A percentile compares a stretch with the other conserved stretches of the same genome.
Evolutionary conservation across 73 alveolate genomes (phyloP).

Genomic region (Urostyla sp.): DNA sequence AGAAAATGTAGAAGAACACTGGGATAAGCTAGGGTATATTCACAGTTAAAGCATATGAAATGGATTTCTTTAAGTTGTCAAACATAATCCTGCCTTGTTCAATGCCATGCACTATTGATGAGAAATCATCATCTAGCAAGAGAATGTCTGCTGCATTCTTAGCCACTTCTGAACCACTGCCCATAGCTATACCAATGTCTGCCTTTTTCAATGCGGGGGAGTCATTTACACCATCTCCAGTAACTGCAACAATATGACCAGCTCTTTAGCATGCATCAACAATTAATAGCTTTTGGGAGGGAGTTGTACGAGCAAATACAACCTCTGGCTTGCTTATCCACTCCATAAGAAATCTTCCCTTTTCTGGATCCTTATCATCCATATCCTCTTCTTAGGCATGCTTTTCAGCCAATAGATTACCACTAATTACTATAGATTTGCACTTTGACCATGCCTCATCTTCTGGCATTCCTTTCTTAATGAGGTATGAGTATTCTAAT

Average conservation of each 20-base stretch:
- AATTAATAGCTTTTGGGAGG: conserved; percentile 89
- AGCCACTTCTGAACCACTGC: conserved; percentile 99
- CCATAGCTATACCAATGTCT: conserved; percentile 88
- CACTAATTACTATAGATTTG: conserved; percentile 84
- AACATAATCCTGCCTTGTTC: conserved; percentile 98
- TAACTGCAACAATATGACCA: conserved; percentile 91
- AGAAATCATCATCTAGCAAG: conserved; percentile 97
- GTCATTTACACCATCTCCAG: conserved; percentile 96
- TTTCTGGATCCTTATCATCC: conserved; percentile 84
- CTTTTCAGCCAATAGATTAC: conserved; percentile 75
- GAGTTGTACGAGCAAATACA: conserved; percentile 93
- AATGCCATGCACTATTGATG: conserved; percentile 97
- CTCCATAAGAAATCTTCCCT: conserved; percentile 76
- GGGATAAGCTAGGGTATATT: conserved; percentile 91
- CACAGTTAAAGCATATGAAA: conserved; percentile 80
- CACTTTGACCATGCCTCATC: conserved; percentile 75
- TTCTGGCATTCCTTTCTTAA: conserved; percentile 48
- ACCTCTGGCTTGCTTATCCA: conserved; percentile 90
- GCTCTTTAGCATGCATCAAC: conserved; percentile 92
- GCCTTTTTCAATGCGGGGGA: conserved; percentile 95
- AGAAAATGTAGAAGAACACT: conserved; percentile 75
- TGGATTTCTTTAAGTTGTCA: conserved; percentile 90
- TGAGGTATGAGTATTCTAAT: background rate
- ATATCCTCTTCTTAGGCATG: conserved; percentile 50
- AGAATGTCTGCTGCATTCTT: conserved; percentile 99